Conservation (phyloP, 1,284 basidiomycete species). For the Cryptococcus sp. region DNA sequence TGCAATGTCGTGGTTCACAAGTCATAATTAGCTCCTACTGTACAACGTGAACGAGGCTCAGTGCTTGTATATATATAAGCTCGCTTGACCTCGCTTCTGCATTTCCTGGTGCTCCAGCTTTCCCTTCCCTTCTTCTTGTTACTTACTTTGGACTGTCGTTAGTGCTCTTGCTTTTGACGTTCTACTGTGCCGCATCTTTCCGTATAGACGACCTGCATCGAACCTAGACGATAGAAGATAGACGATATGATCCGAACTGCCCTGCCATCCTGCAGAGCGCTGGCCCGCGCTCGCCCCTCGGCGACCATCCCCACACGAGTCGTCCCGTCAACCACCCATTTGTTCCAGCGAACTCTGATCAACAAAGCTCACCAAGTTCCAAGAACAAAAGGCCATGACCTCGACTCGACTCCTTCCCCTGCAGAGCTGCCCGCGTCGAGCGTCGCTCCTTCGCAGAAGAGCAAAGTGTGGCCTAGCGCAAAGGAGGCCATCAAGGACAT, state of each 20-base stretch:
- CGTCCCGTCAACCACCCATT: no score
- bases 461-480: conserved; percentile 74
- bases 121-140: conserved; percentile 1
- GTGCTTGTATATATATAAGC: background rate
- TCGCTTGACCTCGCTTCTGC: background rate
- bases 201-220: no score
- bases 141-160: background rate
- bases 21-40: no score
- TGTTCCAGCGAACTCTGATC: no score
- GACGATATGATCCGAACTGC: no score
- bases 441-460: conserved; percentile 31
- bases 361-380: no score
- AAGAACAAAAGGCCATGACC: conserved; percentile 3
- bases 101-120: conserved; percentile 5
- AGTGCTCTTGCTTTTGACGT: background rate
- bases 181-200: background rate
- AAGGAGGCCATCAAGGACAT: conserved; percentile 81
- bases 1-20: no score
- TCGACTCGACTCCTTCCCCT: conserved; percentile 29
- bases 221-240: no score
- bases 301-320: no score
- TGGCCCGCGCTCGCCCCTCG: no score
- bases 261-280: no score
- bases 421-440: conserved; percentile 25
- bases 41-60: no score